These are phyloP conservation scores for Sporothrix dimorphospora DNA, from an alignment of 2,329 filamentous ascomycete genomes.

Conservation along the genomic window DNA sequence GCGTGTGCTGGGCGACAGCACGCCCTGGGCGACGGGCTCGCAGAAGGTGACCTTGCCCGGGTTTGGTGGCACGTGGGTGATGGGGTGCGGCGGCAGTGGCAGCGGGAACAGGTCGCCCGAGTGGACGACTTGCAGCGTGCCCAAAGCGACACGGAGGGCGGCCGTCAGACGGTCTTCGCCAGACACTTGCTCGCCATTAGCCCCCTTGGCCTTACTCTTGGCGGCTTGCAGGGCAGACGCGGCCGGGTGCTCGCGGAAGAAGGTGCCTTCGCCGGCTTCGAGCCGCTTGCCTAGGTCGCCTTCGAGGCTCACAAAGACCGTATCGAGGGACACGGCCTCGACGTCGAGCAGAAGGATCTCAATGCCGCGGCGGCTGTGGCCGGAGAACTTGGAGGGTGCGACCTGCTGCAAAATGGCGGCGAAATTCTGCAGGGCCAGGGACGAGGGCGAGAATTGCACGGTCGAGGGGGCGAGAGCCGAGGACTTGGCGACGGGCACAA, in stretches of 20 bases:
- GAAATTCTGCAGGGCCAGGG: conserved; percentile 76
- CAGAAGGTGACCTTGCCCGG: conserved; percentile 90
- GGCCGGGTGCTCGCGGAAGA: conserved; percentile 66
- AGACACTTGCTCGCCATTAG: conserved; percentile 38
- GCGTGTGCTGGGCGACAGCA: conserved; percentile 75
- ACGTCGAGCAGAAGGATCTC: conserved; percentile 85
- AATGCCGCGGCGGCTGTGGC: conserved; percentile 73
- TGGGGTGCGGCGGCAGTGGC: conserved; percentile 79
- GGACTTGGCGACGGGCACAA: conserved; percentile 73
- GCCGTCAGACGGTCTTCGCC: conserved; percentile 63
- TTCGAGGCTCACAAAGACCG: conserved; percentile 84
- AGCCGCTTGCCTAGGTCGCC: conserved; percentile 76
- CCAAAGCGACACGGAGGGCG: conserved; percentile 74
- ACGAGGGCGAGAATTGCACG: conserved; percentile 76
- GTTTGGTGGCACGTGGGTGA: conserved; percentile 81
- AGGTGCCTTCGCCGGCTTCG: conserved; percentile 81
- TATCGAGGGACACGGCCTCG: conserved; percentile 76
- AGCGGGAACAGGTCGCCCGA: conserved; percentile 78
- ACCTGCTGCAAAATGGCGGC: conserved; percentile 71
- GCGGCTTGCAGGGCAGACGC: conserved; percentile 33
- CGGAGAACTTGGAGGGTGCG: conserved; percentile 73
- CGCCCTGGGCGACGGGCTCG: conserved; percentile 88
- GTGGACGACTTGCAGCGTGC: conserved; percentile 76
- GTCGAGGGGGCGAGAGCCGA: conserved; percentile 73
- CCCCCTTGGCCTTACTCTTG: conserved; percentile 42